phyloP scores from a whole-genome alignment of 1,284 basidiomycete species.

The Heterobasidion occidentale region DNA sequence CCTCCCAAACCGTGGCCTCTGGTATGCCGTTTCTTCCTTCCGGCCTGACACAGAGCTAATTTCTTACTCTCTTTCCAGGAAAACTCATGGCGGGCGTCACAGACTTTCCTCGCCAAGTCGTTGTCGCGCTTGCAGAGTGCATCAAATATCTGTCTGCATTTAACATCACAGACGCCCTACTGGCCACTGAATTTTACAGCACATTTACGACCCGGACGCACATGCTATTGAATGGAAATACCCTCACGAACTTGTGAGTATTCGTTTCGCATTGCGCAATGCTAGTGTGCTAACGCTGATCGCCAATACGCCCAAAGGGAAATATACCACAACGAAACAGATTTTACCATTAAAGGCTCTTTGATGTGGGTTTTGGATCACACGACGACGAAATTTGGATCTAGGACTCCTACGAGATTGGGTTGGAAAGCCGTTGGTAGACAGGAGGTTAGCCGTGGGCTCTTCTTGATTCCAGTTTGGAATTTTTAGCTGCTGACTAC shows the following conservation, averaged over 20 bases:
- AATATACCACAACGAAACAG: constrained; percentile 86
- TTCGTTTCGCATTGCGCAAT: constrained; percentile 13
- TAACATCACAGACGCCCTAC: constrained; percentile 67
- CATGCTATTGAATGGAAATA: constrained; percentile 89
- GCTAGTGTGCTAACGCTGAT: constrained; percentile 1
- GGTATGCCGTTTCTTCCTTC: constrained; percentile 21
- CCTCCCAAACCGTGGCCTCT: constrained; percentile 41
- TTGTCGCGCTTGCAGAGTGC: constrained; percentile 72
- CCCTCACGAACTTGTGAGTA: constrained; percentile 68
- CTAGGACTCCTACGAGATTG: constrained; percentile 77
- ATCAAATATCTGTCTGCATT: constrained; percentile 76
- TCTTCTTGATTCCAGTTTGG: background rate
- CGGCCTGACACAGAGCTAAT: background rate
- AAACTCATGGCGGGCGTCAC: constrained; percentile 55
- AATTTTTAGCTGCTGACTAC: background rate
- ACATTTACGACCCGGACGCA: constrained; percentile 74
- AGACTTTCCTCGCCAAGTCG: constrained; percentile 66
- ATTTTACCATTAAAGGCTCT: constrained; percentile 68
- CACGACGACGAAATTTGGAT: constrained; percentile 85
- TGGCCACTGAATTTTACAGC: constrained; percentile 70
- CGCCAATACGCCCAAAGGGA: constrained; percentile 38
- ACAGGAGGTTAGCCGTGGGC: constrained; percentile 46
- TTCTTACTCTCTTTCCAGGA: constrained; percentile 11
- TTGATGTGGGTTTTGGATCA: constrained; percentile 84
- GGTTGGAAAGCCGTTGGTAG: constrained; percentile 81